Conservation (phyloP, 495 filamentous ascomycete species). For the Penicillium goetzii region DNA sequence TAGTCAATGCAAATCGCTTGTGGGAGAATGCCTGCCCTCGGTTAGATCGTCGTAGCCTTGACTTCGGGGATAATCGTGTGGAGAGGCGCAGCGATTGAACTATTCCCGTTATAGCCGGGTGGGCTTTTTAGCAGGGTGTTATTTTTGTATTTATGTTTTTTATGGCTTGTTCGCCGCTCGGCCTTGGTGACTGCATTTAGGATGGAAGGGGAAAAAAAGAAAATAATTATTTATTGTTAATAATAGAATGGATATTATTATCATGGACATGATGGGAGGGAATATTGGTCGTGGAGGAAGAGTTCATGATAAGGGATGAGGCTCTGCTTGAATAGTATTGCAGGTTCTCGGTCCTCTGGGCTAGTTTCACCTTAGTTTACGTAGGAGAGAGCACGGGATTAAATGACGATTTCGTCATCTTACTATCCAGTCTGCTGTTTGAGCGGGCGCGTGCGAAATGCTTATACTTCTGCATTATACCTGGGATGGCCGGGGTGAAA, state of each 20-base stretch:
- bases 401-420: no score
- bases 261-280: no score
- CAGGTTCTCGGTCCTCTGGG: not conserved
- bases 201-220: not conserved
- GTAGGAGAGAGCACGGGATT: no score
- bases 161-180: not conserved
- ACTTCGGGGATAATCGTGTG: constrained; percentile 5
- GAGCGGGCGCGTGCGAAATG: not conserved
- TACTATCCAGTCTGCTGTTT: not conserved
- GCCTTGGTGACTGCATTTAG: not conserved
- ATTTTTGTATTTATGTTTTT: not conserved
- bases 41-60: not conserved
- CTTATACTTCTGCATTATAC: not conserved
- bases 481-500: not conserved
- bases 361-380: not conserved
- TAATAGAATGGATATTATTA: not conserved
- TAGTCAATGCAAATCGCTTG: not conserved
- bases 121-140: not conserved
- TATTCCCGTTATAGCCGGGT: not conserved
- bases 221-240: not conserved
- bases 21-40: not conserved
- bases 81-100: constrained; percentile 1
- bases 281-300: no score
- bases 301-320: not conserved
- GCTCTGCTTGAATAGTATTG: not conserved